Percentiles rank a stretch among this genome's conserved stretches.
Evolutionary conservation across 257 asterid genomes (phyloP).

Genomic region (Rhazya stricta): DNA sequence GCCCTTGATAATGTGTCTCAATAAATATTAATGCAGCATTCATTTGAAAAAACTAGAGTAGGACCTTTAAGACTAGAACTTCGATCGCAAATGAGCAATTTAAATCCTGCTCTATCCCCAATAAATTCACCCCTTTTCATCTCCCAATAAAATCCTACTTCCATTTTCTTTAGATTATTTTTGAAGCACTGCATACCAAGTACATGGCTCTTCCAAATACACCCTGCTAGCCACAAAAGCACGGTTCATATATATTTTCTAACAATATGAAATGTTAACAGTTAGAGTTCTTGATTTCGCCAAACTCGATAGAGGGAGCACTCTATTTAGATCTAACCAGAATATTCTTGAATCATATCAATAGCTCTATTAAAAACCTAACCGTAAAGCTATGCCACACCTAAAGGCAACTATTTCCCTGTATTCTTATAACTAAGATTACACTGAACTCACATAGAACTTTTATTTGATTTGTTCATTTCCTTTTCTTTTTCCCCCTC

Average conservation of each 20-base stretch:
- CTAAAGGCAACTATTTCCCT: neutral
- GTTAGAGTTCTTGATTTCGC: neutral
- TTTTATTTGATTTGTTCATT: neutral
- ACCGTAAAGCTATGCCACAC: neutral
- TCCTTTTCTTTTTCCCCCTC: neutral
- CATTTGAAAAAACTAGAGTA: no score
- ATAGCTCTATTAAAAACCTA: neutral
- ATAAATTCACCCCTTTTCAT: no score
- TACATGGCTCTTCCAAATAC: neutral
- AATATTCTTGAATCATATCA: neutral
- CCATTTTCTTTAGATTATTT: neutral
- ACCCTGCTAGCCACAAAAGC: neutral
- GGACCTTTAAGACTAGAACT: no score
- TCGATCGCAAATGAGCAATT: no score
- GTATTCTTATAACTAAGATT: neutral
- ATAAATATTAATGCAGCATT: no score
- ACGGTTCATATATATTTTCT: neutral
- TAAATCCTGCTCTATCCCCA: no score
- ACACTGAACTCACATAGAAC: neutral
- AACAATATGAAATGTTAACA: neutral
- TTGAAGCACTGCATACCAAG: neutral
- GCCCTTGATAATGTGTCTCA: no score
- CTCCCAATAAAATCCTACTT: neutral
- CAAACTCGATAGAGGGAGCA: neutral
- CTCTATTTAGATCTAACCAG: neutral